Base-by-base conservation (phyloP, 352 stramenopile species). In the Pythium dissotocum region DNA sequence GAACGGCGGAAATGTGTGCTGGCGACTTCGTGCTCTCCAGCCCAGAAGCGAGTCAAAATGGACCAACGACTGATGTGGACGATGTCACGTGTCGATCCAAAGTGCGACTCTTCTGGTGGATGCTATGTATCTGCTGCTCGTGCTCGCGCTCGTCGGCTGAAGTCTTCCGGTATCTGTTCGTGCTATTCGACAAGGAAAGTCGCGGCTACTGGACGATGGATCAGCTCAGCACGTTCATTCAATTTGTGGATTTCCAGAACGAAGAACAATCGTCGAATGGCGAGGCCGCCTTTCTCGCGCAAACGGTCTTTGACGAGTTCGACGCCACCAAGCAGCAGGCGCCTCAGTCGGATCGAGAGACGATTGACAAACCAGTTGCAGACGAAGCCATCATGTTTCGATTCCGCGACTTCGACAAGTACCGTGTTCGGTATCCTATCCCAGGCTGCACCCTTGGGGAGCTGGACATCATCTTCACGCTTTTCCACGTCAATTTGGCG, bases 121-220 rank as follows among this genome's bases (percentile, higher is more conserved):
- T 85, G 33, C 6, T 82, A 8, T 71, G 63, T 46, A 63, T 86
- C 14, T 81, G 76, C 58, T 80, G 78, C 51, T 67, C 63, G 2
- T 76, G 65, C 10, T 62, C 76, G 6, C 65, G 38, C 1, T 72
- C 38, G 18, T 73, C 65, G 16, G n/a, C 61, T 2, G 71, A 81
- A 16, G 63, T 85, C 0, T 70, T 80, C 56, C 71, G 80, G 1
- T 66, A 76, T 35, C 30, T 87, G 1, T 87, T 87, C 51, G 69
- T 73, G 28, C 38, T 86, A 0, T 79, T 86, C 26, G 78, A 89
- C 40, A 60, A 72, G 7, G 40, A 70, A n/a, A 77, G 44, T 16
- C 72, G 60, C 32, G 72, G 79, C 0, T 65, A 67, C 33, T 62
- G 83, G 52, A 71, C 66, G 7, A 38, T 58, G 6, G 40, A 63